Evolutionary conservation across 331 rosid species (phyloP), one percentile per base, ranked within the genome.

Genomic region (Malus hybrid): DNA sequence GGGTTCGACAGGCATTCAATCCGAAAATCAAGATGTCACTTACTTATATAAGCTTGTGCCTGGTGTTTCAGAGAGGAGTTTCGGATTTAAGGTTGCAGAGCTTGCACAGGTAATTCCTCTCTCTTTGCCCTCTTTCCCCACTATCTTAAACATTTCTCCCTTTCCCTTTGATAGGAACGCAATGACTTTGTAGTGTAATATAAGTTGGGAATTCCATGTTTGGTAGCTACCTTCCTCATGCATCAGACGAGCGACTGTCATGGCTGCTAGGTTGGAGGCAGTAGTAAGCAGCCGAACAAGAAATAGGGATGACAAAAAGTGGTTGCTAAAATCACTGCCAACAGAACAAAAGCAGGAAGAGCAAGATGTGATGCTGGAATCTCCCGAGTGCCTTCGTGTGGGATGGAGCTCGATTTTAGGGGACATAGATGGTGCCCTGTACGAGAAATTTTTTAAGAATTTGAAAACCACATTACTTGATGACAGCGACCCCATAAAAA

Each of bases 61-160:
- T 63, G 99, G 97, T 73, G 84, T 92, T 74, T 86, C 96, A 8
- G 91, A 89, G 75, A 90, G 87, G 74, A 94, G 99, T 83, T 94
- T 94, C 34, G 97, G 97, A 13, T 92, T 86, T 76, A 94, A 90
- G 83, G 99, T 94, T 77, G 99, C 99, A 13, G 93, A 88, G 78
- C 99, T 94, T 75, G 99, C 97, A 76, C 97, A 92, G 97, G 99
- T 92, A 82, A 54, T 60, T 54, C 52, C 52, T 44, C 32, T 59
- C 42, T 67, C 16, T 24, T 56, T 19, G 70, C 12, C 48, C 64
- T 42, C 48, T 42, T 42, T 42, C 48, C 48, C 48, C 48, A 3
- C 48, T 42, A 42, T 10, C 48, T 42, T 42, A 0, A 46, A 6
- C 42, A 52, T 55, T 28, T 36, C 36, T 55, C 69, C 32, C 34